A percentile compares a stretch with the other conserved stretches of the same genome.
Conservation (phyloP, 306 rosid genomes). For the Oemleria cerasiformis region DNA sequence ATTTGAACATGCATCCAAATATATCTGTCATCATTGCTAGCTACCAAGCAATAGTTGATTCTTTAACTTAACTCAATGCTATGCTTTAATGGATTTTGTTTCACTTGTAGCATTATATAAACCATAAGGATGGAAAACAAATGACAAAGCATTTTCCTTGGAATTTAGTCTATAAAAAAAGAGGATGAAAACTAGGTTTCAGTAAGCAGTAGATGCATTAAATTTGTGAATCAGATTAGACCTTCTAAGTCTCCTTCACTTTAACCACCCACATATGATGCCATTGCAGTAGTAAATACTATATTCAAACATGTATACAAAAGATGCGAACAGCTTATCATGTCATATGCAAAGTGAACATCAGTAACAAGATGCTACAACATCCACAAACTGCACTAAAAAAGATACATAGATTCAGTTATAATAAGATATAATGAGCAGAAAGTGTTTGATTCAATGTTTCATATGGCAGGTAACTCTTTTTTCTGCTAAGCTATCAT, state of each 20-base stretch:
- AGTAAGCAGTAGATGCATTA: background rate
- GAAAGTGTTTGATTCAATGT: background rate
- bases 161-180: background rate
- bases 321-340: background rate
- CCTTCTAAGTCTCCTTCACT: background rate
- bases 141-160: background rate
- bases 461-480: conserved; percentile 1
- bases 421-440: background rate
- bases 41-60: background rate
- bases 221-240: background rate
- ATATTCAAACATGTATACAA: background rate
- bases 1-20: background rate
- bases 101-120: background rate
- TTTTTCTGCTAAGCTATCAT: background rate
- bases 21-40: background rate
- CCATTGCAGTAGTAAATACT: background rate
- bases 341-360: background rate
- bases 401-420: background rate
- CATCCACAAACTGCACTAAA: background rate
- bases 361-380: background rate
- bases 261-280: background rate
- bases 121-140: background rate
- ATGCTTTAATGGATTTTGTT: background rate
- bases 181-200: background rate
- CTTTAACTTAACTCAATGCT: background rate